Base-by-base conservation (phyloP, 2,329 filamentous ascomycete species). In the Rhinocladiella mackenziei region DNA sequence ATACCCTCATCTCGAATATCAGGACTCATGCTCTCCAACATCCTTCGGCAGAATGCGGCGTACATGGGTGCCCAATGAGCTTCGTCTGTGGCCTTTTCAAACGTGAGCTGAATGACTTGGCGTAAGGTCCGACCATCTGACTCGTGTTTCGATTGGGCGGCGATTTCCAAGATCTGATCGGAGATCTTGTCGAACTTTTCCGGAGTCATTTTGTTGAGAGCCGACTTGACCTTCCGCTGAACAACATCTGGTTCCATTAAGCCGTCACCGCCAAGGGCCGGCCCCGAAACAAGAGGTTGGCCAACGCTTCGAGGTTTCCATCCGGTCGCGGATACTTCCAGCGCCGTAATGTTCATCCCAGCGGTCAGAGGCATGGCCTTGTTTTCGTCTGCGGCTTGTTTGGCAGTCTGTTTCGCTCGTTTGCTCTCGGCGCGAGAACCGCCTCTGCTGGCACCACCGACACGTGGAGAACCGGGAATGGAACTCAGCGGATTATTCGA, bases 11-110 rank as follows among this genome's bases (percentile, higher is more conserved):
- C 92, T 59, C 89, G 88, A 64, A 98, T 94, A 35, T 96, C 91
- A 15, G 85, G 70, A 68, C 86, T 94, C 87, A 96, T 97, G 51
- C 80, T 89, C 66, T 94, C 86, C 50, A 97, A 75, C 92, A 97
- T 97, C 55, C 85, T 83, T 75, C 91, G 89, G 74, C 89, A 95
- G 79, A 98, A 98, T 68, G 89, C 92, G 63, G 92, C 92, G 63
- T 98, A 98, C 87, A 97, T 97, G 14, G 86, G 86, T 42, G 91
- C 91, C 91, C 92, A 98, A 72, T 97, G 91, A 58, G 89, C 86
- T 69, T 98, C 92, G 62, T 98, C 92, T 20, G 89, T 96, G 54
- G 92, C 92, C 75, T 98, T 98, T 73, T 98, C 92, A 59, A 98
- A 98, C 1, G 91, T 96, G 50, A 98, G 86, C 69, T 97, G 91